Conservation (phyloP, 1,139 yeast species). For the Magnusiomyces suaveolens region DNA sequence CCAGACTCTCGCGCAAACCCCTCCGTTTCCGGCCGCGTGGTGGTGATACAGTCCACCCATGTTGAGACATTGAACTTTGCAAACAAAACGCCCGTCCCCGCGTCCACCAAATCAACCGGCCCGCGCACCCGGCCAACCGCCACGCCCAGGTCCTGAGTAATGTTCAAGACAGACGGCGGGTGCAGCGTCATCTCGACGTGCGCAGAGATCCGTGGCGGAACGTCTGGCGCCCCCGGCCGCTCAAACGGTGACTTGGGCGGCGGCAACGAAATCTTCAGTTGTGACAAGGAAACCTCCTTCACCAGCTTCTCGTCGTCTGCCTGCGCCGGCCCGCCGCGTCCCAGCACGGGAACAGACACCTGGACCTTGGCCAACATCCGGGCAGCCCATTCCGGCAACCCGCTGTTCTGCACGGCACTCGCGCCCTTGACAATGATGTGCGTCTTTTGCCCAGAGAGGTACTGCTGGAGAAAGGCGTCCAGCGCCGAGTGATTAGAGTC, state of each 20-base stretch:
- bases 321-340: neutral
- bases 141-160: conserved; percentile 16
- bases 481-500: conserved; percentile 20
- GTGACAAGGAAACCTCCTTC: conserved; percentile 19
- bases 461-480: conserved; percentile 19
- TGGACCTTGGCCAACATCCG: conserved; percentile 5
- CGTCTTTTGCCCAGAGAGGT: conserved; percentile 19
- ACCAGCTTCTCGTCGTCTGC: conserved; percentile 19
- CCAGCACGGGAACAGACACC: conserved; percentile 6
- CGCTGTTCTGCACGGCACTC: conserved; percentile 6
- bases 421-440: conserved; percentile 17
- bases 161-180: conserved; percentile 19
- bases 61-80: conserved; percentile 26
- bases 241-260: conserved; percentile 16
- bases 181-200: conserved; percentile 18
- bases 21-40: conserved; percentile 11
- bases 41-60: conserved; percentile 31
- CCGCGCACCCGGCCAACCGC: conserved; percentile 24
- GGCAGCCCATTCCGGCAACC: conserved; percentile 9
- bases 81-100: conserved; percentile 21
- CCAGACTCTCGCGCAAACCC: no score
- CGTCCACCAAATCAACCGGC: conserved; percentile 23
- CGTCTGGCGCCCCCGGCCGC: conserved; percentile 11
- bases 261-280: conserved; percentile 20
- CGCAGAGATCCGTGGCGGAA: conserved; percentile 22